phyloP scores from a whole-genome alignment of 345 rosid genomes.

The Salix caprea region DNA sequence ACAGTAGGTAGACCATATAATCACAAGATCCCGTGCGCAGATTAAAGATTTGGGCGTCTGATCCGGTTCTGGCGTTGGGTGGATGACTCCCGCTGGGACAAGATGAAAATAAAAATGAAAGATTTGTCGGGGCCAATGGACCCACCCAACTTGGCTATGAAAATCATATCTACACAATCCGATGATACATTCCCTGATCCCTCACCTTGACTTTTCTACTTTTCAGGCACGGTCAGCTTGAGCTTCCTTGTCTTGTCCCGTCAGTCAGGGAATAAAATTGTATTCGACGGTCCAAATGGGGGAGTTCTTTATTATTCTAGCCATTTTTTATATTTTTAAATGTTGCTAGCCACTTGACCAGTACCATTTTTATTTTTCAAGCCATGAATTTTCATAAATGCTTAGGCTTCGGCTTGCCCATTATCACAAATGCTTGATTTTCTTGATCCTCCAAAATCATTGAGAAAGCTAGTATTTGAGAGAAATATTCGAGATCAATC shows the following conservation, averaged over 20 bases:
- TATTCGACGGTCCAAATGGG: background rate
- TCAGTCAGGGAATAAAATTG: background rate
- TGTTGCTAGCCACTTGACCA: no score
- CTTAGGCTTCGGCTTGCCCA: background rate
- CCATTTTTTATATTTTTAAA: no score
- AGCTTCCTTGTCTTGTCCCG: background rate
- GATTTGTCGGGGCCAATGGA: slow-evolving; percentile 11
- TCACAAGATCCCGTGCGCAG: background rate
- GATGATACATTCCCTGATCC: background rate
- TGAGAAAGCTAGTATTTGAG: no score
- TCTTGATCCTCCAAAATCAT: no score
- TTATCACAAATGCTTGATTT: no score
- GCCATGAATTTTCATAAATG: no score
- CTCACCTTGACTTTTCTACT: background rate
- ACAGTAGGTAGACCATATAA: background rate
- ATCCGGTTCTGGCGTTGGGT: slow-evolving; percentile 12
- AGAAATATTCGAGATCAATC: no score
- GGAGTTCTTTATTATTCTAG: no score
- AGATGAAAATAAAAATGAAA: background rate
- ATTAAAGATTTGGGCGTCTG: background rate
- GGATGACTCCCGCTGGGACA: background rate
- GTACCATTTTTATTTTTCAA: no score
- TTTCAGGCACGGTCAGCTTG: background rate
- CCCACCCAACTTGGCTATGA: background rate
- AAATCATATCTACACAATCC: background rate